A percentile compares a stretch with the other conserved stretches of the same genome.
These are phyloP conservation scores for Citrus australasica DNA, from an alignment of 345 rosid species.

Conservation along the genomic window DNA sequence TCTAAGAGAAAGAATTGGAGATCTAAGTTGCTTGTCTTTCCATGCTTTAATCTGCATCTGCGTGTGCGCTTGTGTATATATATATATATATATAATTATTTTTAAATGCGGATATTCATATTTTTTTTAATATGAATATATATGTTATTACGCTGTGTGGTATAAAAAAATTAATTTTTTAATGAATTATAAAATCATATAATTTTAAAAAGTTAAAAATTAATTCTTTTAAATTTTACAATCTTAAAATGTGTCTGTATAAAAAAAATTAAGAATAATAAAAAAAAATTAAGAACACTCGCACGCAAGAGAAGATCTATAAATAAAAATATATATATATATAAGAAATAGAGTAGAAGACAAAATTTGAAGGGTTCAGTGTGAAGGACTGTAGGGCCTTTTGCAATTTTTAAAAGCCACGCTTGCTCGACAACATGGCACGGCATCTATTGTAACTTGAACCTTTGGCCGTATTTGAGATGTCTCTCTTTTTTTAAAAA, in stretches of 20 bases:
- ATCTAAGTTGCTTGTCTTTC: neutral
- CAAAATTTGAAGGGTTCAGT: neutral
- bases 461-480: neutral
- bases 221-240: accelerated
- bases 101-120: accelerated
- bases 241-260: accelerated
- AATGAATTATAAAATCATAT: accelerated
- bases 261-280: too few relatives aligned
- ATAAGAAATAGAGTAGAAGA: too few relatives aligned
- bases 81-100: too few relatives aligned
- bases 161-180: too few relatives aligned
- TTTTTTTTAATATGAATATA: accelerated
- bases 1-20: too few relatives aligned
- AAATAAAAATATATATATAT: too few relatives aligned
- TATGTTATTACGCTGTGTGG: accelerated
- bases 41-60: neutral
- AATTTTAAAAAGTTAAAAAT: too few relatives aligned
- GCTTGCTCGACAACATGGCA: neutral
- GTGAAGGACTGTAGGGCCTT: neutral
- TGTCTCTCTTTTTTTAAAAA: neutral
- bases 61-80: accelerated
- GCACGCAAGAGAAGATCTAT: too few relatives aligned
- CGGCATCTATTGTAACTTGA: neutral
- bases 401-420: neutral
- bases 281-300: too few relatives aligned